These are phyloP conservation scores for Tephrocybe rancida DNA, from an alignment of 768 basidiomycete species.

Conservation along the genomic window DNA sequence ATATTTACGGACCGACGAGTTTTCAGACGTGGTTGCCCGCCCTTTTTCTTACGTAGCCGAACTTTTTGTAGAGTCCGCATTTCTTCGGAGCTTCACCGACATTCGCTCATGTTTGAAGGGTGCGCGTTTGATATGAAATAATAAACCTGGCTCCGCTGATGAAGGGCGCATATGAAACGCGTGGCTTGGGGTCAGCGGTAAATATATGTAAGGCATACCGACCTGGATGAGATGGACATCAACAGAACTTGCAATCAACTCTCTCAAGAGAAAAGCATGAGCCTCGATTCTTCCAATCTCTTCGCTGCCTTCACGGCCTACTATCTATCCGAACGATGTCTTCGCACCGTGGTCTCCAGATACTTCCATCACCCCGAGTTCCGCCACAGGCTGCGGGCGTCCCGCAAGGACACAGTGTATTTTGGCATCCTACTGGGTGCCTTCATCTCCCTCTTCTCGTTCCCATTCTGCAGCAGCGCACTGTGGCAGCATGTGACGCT, in stretches of 20 bases:
- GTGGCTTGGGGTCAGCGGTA: no score
- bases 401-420: neutral
- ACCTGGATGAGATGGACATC: neutral
- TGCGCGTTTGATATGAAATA: no score
- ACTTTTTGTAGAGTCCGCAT: no score
- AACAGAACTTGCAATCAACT: neutral
- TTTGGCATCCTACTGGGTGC: conserved; percentile 4
- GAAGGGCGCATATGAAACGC: no score
- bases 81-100: no score
- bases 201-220: no score
- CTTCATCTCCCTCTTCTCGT: conserved; percentile 1
- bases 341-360: neutral
- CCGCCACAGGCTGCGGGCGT: neutral
- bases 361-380: neutral
- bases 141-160: no score
- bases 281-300: neutral
- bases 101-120: no score
- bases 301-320: conserved; percentile 7
- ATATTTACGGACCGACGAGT: no score
- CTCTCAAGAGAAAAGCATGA: neutral
- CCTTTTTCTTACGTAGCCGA: neutral
- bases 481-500: neutral
- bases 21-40: no score
- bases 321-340: conserved; percentile 1
- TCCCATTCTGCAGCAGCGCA: conserved; percentile 5